Conservation (phyloP, 805 yeast species). For the Saccharomycopsis capsularis region DNA sequence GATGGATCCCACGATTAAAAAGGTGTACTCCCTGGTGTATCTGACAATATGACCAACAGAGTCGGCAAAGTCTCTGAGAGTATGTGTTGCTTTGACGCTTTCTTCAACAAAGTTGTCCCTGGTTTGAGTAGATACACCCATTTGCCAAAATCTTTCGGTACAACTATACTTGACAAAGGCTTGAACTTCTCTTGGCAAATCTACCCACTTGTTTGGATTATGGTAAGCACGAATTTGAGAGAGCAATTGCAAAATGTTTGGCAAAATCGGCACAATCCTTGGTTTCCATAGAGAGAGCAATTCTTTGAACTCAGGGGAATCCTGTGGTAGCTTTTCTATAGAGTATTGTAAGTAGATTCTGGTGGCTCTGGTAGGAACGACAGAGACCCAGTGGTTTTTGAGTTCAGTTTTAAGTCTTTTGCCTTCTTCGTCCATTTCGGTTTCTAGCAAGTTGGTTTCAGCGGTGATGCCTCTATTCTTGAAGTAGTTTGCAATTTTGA, state of each 20-base stretch:
- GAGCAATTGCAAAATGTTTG: constrained; percentile 79
- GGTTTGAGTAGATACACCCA: constrained; percentile 90
- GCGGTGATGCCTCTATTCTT: constrained; percentile 75
- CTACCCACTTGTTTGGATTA: constrained; percentile 87
- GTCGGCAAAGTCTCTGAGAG: constrained; percentile 94
- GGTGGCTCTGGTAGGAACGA: constrained; percentile 94
- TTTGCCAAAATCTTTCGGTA: constrained; percentile 96
- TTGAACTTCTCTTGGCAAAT: constrained; percentile 82
- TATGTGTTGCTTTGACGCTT: constrained; percentile 86
- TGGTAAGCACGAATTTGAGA: constrained; percentile 92
- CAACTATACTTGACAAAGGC: constrained; percentile 85
- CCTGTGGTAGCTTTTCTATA: constrained; percentile 81
- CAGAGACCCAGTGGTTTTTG: constrained; percentile 86
- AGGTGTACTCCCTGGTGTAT: constrained; percentile 93
- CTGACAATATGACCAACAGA: constrained; percentile 93
- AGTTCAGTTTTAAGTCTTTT: constrained; percentile 64
- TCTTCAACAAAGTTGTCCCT: constrained; percentile 93
- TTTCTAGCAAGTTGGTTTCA: constrained; percentile 62
- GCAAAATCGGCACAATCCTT: constrained; percentile 82
- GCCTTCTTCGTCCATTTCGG: constrained; percentile 89
- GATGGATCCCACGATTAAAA: constrained; percentile 81
- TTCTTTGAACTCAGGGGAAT: constrained; percentile 63
- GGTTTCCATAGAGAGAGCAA: constrained; percentile 85
- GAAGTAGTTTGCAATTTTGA: constrained; percentile 86
- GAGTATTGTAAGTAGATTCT: constrained; percentile 92